Conservation (phyloP, 345 rosid genomes). For the Turnera subulata region DNA sequence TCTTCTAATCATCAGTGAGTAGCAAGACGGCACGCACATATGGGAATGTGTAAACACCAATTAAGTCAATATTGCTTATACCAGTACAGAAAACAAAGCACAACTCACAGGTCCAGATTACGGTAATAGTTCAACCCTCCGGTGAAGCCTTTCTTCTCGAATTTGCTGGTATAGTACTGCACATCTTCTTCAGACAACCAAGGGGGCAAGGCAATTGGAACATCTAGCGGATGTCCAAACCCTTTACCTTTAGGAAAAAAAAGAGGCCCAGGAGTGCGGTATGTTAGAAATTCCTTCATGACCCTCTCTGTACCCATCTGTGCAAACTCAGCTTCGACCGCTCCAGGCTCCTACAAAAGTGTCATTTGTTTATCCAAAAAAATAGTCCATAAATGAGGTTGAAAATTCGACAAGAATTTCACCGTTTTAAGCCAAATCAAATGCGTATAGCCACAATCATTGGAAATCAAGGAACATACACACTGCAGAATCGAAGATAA, state of each 20-base stretch:
- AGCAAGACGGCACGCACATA: no score
- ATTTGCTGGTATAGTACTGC: slow-evolving; percentile 15
- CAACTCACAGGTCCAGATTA: slow-evolving; percentile 10
- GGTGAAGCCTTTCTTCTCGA: slow-evolving; percentile 19
- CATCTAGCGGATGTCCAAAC: slow-evolving; percentile 15
- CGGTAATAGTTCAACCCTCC: slow-evolving; percentile 27
- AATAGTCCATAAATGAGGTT: no score
- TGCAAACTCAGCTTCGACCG: slow-evolving; percentile 19
- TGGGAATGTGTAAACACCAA: no score
- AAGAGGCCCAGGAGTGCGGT: slow-evolving; percentile 14
- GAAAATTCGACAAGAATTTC: no score
- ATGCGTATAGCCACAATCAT: no score
- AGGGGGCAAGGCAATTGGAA: slow-evolving; percentile 14
- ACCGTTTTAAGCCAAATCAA: no score
- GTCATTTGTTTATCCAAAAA: no score
- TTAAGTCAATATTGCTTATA: no score
- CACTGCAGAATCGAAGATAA: no score
- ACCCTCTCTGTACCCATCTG: slow-evolving; percentile 16
- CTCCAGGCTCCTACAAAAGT: slow-evolving; percentile 10
- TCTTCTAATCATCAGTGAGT: no score
- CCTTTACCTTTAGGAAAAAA: slow-evolving; percentile 12
- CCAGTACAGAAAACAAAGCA: neutral
- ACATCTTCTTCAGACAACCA: slow-evolving; percentile 27
- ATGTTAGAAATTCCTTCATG: slow-evolving; percentile 6
- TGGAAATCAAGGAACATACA: no score